Evolutionary conservation across 164 flowering plant genomes (phyloP).

Genomic region (Magnolia sinica): DNA sequence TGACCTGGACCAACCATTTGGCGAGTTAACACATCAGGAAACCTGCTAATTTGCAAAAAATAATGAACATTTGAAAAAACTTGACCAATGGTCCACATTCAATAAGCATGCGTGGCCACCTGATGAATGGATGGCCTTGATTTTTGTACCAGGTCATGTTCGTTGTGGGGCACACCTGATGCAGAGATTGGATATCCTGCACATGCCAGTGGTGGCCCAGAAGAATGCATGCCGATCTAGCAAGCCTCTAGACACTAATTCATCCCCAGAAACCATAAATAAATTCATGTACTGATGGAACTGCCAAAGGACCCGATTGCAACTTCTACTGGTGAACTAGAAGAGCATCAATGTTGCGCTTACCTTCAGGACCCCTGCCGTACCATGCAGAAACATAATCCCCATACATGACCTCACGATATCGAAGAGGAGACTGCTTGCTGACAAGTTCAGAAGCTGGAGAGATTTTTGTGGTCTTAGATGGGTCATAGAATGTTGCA

Average conservation of each 20-base stretch:
- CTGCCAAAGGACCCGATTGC: neutral
- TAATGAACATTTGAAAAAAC: neutral
- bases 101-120: neutral
- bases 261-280: neutral
- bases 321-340: constrained; percentile 19
- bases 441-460: constrained; percentile 56
- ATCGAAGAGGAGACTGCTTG: constrained; percentile 35
- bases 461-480: constrained; percentile 51
- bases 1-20: neutral
- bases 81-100: neutral
- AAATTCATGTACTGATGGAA: neutral
- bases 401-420: constrained; percentile 57
- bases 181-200: neutral
- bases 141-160: neutral
- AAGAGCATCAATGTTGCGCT: constrained; percentile 78
- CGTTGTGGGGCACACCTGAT: neutral
- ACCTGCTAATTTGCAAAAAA: neutral
- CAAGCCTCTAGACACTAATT: neutral
- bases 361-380: constrained; percentile 89
- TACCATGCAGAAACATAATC: constrained; percentile 91
- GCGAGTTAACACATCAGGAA: neutral
- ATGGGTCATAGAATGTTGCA: constrained; percentile 90
- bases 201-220: neutral
- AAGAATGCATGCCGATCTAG: neutral
- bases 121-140: neutral